phyloP scores from a whole-genome alignment of 208 protist genomes.

The Herpetomonas samuelpessoai region DNA sequence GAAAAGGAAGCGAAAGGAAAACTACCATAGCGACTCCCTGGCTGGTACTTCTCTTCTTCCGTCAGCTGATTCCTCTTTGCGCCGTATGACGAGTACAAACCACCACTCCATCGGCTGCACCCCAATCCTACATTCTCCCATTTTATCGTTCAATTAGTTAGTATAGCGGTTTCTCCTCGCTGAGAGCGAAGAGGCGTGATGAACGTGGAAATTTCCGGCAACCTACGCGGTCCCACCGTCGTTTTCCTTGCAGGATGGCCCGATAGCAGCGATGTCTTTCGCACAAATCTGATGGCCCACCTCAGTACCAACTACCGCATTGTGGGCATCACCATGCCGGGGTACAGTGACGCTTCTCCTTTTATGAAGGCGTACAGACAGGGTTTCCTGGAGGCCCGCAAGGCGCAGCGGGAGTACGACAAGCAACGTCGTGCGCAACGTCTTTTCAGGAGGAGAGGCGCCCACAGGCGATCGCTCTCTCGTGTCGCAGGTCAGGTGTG shows the following conservation, averaged over 20 bases:
- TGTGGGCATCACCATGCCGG: slow-evolving; percentile 66
- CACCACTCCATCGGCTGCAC: too few relatives aligned
- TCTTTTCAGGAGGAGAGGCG: too few relatives aligned
- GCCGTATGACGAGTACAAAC: too few relatives aligned
- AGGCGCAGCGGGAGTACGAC: not conserved
- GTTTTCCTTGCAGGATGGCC: slow-evolving; percentile 77
- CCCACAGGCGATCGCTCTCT: not conserved
- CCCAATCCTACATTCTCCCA: too few relatives aligned
- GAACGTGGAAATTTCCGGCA: slow-evolving; percentile 80
- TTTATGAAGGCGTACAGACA: slow-evolving; percentile 31
- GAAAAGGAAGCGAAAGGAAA: too few relatives aligned
- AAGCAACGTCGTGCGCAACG: not conserved
- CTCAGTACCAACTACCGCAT: slow-evolving; percentile 53
- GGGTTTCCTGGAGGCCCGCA: not conserved
- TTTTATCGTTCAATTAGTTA: too few relatives aligned
- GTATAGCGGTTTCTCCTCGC: too few relatives aligned
- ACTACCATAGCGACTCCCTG: too few relatives aligned
- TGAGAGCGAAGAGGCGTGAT: too few relatives aligned
- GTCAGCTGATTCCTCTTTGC: too few relatives aligned
- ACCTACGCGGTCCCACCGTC: slow-evolving; percentile 54
- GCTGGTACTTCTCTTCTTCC: too few relatives aligned
- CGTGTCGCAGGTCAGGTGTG: too few relatives aligned
- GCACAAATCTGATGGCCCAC: slow-evolving; percentile 55
- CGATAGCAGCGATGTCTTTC: slow-evolving; percentile 75
- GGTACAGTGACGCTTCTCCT: slow-evolving; percentile 43